Base-by-base conservation (phyloP, 1,284 basidiomycete genomes). In the Fomitopsis palustris region DNA sequence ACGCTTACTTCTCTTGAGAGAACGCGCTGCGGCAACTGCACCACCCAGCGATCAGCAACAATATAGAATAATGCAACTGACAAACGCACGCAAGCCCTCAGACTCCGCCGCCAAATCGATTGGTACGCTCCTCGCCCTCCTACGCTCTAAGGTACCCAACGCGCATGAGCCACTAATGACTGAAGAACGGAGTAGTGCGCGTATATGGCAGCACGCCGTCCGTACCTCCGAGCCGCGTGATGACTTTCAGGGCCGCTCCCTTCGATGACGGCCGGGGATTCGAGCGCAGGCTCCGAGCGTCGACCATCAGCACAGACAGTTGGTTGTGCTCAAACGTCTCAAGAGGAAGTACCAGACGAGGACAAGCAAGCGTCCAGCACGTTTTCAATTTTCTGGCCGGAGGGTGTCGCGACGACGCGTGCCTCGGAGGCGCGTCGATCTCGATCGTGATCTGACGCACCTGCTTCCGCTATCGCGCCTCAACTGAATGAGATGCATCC, bases 81-180 rank as follows among this genome's bases (percentile, higher is more conserved):
- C 8, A 41, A 37, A 51, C 66, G 51, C 53, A 67, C 66, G 63
- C 8, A 62, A 55, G 49, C 59, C 61, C 8, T 61, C 61, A 25
- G 60, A 51, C 33, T 45, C 55, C 33, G 29, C 58, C n/a, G 55
- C 62, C 4, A 56, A 57, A 4, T 47, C 53, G 9, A 62, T 55
- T 8, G 64, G 66, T 6, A 66, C 62, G n/a, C 65, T 66, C 37
- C 61, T 66, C 47, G 64, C 66, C 35, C 64, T 61, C n/a, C 58
- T 29, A 3, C 25, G 45, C 45, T 17, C 45, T 47, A 21, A 43
- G 12, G 27, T 27, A 14, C 45, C n/a, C n/a, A n/a, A 23, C 7
- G 25, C 45, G 12, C 8, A 29, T 16, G 4, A 43, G 21, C 8
- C 4, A 47, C 12, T 4, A 10, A 23, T 47, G 45, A 47, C 35